Evolutionary conservation across 106 monocot genomes (phyloP).

Genomic region (Platanthera guangdongensis): DNA sequence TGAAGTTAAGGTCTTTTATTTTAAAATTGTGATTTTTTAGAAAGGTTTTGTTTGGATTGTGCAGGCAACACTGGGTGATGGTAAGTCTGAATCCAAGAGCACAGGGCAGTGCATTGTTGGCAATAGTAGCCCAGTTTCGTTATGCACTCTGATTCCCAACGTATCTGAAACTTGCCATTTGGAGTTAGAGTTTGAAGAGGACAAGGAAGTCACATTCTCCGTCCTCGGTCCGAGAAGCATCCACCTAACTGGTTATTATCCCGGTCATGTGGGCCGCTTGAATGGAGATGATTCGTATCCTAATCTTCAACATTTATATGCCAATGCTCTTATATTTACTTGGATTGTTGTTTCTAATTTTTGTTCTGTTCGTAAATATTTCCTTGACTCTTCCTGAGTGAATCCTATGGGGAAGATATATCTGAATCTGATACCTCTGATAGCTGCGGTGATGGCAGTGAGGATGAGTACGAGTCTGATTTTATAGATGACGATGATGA

Average conservation of each 20-base stretch:
- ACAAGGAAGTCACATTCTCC: slow-evolving; percentile 58
- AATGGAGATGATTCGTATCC: slow-evolving; percentile 62
- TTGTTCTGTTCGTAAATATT: background rate
- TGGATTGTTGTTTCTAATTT: background rate
- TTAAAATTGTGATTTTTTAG: background rate
- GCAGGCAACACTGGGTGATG: slow-evolving; percentile 71
- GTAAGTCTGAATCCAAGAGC: slow-evolving; percentile 25
- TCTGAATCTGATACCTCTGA: slow-evolving; percentile 38
- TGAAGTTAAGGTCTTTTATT: background rate
- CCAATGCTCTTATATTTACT: background rate
- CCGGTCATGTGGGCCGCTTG: background rate
- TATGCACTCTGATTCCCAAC: slow-evolving; percentile 62
- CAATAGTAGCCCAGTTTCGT: slow-evolving; percentile 43
- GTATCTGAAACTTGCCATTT: slow-evolving; percentile 49
- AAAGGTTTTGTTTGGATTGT: background rate
- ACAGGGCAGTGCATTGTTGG: slow-evolving; percentile 77
- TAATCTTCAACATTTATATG: slow-evolving; percentile 7
- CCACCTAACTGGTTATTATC: slow-evolving; percentile 74
- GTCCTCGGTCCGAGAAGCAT: slow-evolving; percentile 70
- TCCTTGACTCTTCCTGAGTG: slow-evolving; percentile 42
- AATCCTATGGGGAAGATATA: slow-evolving; percentile 78
- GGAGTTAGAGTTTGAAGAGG: slow-evolving; percentile 90
- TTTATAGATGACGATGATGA: slow-evolving; percentile 61
- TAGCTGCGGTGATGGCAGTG: slow-evolving; percentile 27
- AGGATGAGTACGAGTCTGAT: slow-evolving; percentile 61